phyloP scores from a whole-genome alignment of 176 grass and related monocot genomes.

The Microstegium vimineum region DNA sequence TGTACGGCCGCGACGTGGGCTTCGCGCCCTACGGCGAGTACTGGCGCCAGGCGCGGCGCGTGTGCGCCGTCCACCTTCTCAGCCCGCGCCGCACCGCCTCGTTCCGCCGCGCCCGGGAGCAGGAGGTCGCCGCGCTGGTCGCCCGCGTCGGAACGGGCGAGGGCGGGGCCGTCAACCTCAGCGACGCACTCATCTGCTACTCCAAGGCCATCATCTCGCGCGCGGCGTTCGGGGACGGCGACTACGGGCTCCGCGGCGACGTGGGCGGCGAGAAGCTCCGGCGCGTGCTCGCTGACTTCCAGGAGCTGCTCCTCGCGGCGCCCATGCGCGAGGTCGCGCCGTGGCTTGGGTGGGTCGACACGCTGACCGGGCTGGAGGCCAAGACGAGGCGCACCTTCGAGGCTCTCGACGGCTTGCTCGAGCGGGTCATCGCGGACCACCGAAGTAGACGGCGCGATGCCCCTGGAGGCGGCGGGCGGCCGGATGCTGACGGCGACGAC shows the following conservation, averaged over 20 bases:
- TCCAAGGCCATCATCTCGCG: background rate
- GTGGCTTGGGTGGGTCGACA: slow-evolving; percentile 50
- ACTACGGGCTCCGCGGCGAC: background rate
- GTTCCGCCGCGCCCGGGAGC: slow-evolving; percentile 14
- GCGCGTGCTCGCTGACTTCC: background rate
- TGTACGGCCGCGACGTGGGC: slow-evolving; percentile 40
- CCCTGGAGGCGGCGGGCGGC: too few relatives aligned
- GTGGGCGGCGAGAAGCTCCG: background rate
- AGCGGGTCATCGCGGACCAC: slow-evolving; percentile 30
- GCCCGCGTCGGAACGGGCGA: background rate
- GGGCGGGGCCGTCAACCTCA: background rate
- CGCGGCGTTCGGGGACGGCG: background rate
- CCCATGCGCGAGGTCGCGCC: slow-evolving; percentile 45
- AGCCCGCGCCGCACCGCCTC: slow-evolving; percentile 14
- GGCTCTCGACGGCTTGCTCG: slow-evolving; percentile 21
- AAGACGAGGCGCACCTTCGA: slow-evolving; percentile 9
- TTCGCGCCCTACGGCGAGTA: slow-evolving; percentile 54
- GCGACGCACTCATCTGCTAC: background rate
- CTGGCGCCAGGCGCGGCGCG: slow-evolving; percentile 46
- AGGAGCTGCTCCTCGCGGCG: background rate
- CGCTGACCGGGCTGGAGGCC: slow-evolving; percentile 25
- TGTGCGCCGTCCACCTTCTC: slow-evolving; percentile 45
- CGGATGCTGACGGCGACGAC: too few relatives aligned
- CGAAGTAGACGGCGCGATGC: background rate
- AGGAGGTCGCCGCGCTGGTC: slow-evolving; percentile 28